Base-by-base conservation (phyloP, 306 rosid genomes). In the Prunus dulcis region DNA sequence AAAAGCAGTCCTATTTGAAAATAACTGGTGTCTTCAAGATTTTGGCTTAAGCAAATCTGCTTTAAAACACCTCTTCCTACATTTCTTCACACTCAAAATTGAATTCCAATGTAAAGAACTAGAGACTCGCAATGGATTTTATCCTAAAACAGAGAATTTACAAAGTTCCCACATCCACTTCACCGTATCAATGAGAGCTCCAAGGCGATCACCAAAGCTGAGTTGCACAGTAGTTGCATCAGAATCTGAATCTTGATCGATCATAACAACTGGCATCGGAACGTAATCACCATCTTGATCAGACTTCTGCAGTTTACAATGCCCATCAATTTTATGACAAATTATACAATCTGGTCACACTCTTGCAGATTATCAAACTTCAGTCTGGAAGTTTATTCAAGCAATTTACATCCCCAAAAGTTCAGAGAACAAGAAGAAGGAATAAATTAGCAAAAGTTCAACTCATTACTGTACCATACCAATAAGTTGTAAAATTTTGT, bases 151-250 rank as follows among this genome's bases (percentile, higher is more conserved):
- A 45, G 45, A 80, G 52, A 75, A 62, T 67, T n/a, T 69, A 60
- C 69, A 64, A 71, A 79, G 76, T 71, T 76, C 73, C 61, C 64
- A 52, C 20, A 81, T 78, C 67, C 78, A 83, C 72, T 73, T 88
- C 82, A 95, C 98, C 78, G 97, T 95, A 76, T 95, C 99, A 83
- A 95, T 73, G 73, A 92, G 96, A 82, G 99, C 99, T 81, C 99
- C 99, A 67, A 95, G 98, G 77, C 93, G 93, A 92, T 95, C 97
- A 5, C 97, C 98, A 87, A 92, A 95, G 88, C 97, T 91, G 82
- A 95, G 83, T 78, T 95, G 93, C 73, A 91, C 98, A 77, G 86
- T 89, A 50, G 99, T 90, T 56, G 99, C 93, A 76, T 77, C 93
- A 53, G 93, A 83, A 82, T 95, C 89, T 32, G 97, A 89, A 78